Conservation (phyloP, 1,139 yeast species). For the Geotrichum australiense region DNA sequence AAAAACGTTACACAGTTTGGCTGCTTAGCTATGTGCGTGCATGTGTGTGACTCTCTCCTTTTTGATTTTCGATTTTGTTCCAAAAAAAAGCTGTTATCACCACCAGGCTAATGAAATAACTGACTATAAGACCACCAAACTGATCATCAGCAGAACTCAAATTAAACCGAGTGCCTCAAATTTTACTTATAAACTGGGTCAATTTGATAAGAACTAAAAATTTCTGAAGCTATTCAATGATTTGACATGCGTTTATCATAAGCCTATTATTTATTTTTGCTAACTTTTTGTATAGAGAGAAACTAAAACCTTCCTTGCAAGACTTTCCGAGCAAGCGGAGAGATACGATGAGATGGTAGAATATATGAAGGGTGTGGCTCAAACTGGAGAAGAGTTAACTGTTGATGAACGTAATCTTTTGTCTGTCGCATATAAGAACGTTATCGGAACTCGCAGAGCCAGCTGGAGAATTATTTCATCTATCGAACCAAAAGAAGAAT, state of each 20-base stretch:
- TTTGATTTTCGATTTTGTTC: too few relatives aligned
- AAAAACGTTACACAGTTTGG: too few relatives aligned
- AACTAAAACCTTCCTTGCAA: slow-evolving; percentile 94
- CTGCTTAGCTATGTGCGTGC: too few relatives aligned
- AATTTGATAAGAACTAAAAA: background rate
- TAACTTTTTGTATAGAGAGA: slow-evolving; percentile 54
- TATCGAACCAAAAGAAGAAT: slow-evolving; percentile 97
- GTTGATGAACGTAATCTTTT: slow-evolving; percentile 97
- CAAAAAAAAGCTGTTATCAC: too few relatives aligned
- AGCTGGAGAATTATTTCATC: slow-evolving; percentile 99
- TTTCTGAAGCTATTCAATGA: background rate
- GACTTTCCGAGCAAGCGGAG: slow-evolving; percentile 98
- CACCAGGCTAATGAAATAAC: too few relatives aligned
- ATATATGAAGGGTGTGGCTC: slow-evolving; percentile 96
- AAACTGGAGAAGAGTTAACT: slow-evolving; percentile 89
- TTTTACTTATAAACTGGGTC: background rate
- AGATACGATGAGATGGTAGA: slow-evolving; percentile 99
- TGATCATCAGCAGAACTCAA: too few relatives aligned
- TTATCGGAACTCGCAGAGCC: slow-evolving; percentile 98
- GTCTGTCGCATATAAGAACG: slow-evolving; percentile 97
- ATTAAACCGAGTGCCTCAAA: background rate
- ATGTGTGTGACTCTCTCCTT: too few relatives aligned
- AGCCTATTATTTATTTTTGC: background rate
- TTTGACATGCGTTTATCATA: background rate
- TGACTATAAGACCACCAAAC: too few relatives aligned